Percentiles rank a stretch among this genome's conserved stretches.
Conservation (phyloP, 2,329 filamentous ascomycete species). For the Golovinomyces cichoracearum region DNA sequence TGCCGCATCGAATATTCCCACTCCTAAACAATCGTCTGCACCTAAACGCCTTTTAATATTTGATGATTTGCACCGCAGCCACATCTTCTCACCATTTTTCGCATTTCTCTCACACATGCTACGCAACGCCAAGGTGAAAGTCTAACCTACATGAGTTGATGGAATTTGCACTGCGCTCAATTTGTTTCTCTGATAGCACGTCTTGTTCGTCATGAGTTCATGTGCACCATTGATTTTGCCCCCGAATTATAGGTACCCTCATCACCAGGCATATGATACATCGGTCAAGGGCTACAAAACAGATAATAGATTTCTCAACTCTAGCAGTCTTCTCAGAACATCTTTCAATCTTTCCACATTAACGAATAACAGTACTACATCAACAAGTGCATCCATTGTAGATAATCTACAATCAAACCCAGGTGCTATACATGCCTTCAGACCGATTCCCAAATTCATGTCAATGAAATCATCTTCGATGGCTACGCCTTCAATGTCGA, state of each 20-base stretch:
- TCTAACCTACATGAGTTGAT: too few relatives aligned
- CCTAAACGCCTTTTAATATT: background rate
- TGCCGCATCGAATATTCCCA: background rate
- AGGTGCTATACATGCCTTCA: conserved; percentile 7
- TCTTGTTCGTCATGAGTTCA: conserved; percentile 27
- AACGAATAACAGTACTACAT: conserved; percentile 13
- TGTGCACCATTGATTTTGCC: conserved; percentile 52
- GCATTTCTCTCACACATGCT: background rate
- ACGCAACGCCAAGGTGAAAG: too few relatives aligned
- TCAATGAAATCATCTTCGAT: conserved; percentile 16
- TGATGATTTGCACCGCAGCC: background rate
- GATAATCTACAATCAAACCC: conserved; percentile 9
- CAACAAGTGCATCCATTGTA: conserved; percentile 8
- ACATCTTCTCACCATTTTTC: background rate
- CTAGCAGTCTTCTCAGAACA: conserved; percentile 12
- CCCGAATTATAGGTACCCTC: conserved; percentile 35
- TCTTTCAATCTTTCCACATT: conserved; percentile 13
- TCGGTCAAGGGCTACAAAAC: conserved; percentile 25
- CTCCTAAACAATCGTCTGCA: background rate
- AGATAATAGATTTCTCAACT: conserved; percentile 19
- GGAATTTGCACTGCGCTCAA: too few relatives aligned
- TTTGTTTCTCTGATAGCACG: conserved; percentile 4
- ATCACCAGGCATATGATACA: conserved; percentile 27
- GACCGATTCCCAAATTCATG: conserved; percentile 12
- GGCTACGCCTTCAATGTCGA: conserved; percentile 11